These are phyloP conservation scores for Pseudogymnoascus sp. DNA, from an alignment of 2,329 filamentous ascomycete species.

Conservation along the genomic window DNA sequence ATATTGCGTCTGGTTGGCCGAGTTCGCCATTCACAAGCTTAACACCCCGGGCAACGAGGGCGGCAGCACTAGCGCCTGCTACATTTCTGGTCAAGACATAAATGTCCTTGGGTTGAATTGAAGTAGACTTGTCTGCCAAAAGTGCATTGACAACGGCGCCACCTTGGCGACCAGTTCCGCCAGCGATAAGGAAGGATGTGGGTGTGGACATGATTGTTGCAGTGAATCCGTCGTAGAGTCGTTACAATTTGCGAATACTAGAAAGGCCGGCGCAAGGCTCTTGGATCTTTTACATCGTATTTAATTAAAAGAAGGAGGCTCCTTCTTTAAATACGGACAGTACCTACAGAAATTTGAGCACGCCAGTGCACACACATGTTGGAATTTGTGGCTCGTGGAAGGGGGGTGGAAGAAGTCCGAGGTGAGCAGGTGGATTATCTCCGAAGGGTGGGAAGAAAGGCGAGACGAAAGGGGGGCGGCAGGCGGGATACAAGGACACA, in stretches of 20 bases:
- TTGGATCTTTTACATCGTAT: neutral
- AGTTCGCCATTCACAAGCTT: constrained; percentile 50
- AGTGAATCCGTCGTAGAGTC: neutral
- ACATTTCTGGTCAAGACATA: constrained; percentile 52
- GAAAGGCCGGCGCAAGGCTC: neutral
- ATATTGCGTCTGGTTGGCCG: constrained; percentile 42
- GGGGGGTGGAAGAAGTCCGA: neutral
- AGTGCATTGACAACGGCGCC: constrained; percentile 37
- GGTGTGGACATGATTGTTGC: neutral
- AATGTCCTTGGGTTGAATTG: constrained; percentile 35
- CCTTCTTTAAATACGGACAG: neutral
- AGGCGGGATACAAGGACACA: no score
- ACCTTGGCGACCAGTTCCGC: constrained; percentile 43
- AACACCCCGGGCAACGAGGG: constrained; percentile 40
- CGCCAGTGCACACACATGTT: neutral
- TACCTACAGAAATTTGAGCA: neutral
- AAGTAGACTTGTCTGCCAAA: constrained; percentile 23
- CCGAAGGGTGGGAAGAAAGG: neutral
- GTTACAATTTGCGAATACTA: neutral
- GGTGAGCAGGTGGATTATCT: neutral
- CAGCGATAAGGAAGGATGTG: constrained; percentile 32
- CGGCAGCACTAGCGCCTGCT: constrained; percentile 38
- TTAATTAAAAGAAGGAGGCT: neutral
- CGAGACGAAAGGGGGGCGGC: neutral
- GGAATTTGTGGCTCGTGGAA: neutral